These are phyloP conservation scores for Haberlea rhodopensis DNA, from an alignment of 257 asterid genomes.

Conservation along the genomic window DNA sequence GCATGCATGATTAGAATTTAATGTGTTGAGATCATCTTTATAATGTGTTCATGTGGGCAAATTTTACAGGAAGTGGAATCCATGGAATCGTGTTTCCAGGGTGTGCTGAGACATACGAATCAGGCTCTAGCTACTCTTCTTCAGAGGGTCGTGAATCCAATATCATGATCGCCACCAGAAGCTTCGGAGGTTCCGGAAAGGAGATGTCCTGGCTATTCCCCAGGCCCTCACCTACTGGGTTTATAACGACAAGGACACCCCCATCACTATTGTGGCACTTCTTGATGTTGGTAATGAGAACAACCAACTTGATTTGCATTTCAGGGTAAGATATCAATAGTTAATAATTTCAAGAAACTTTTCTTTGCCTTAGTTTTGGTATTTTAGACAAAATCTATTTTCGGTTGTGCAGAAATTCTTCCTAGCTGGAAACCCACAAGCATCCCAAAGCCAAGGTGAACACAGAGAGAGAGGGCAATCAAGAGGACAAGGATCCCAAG, in stretches of 20 bases:
- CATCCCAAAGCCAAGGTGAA: slow-evolving; percentile 14
- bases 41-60: background rate
- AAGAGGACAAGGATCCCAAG: slow-evolving; percentile 12
- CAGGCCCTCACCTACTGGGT: slow-evolving; percentile 48
- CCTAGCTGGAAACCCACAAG: slow-evolving; percentile 57
- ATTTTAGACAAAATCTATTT: background rate
- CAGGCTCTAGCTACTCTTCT: slow-evolving; percentile 21
- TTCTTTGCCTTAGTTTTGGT: background rate
- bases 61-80: slow-evolving; percentile 43
- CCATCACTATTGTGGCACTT: slow-evolving; percentile 35
- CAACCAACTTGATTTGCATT: slow-evolving; percentile 55
- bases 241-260: slow-evolving; percentile 50
- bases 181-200: slow-evolving; percentile 43
- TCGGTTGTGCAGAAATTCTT: slow-evolving; percentile 41
- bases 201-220: slow-evolving; percentile 52
- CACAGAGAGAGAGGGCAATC: slow-evolving; percentile 1
- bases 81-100: slow-evolving; percentile 53
- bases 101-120: slow-evolving; percentile 56
- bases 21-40: background rate
- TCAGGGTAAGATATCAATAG: slow-evolving; percentile 35
- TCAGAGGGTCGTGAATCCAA: background rate
- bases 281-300: slow-evolving; percentile 37
- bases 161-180: slow-evolving; percentile 51
- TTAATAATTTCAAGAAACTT: background rate
- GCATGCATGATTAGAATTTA: background rate